A percentile compares a stretch with the other conserved stretches of the same genome.
phyloP scores from a whole-genome alignment of 78 protist species.

The Tieghemostelium lacteum region DNA sequence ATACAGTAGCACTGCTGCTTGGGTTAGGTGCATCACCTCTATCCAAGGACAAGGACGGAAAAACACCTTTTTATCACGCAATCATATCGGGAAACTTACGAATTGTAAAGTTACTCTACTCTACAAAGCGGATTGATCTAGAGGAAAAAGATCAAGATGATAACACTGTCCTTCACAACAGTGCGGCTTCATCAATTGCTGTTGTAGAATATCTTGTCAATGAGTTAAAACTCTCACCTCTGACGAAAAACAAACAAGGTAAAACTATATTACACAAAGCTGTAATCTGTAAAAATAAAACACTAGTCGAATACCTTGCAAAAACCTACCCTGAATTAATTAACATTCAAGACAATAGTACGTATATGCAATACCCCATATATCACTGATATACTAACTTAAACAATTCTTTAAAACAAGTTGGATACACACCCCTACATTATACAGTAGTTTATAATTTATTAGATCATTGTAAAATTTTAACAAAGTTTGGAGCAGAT shows the following conservation, averaged over 20 bases:
- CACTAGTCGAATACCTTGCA: background rate
- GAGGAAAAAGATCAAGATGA: background rate
- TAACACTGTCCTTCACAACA: conserved; percentile 27
- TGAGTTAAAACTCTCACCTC: background rate
- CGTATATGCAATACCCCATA: background rate
- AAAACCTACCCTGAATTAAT: background rate
- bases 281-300: background rate
- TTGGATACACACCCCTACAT: conserved; percentile 17
- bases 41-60: conserved; percentile 1
- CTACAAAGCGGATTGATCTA: conserved; percentile 3
- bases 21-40: conserved; percentile 19
- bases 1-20: background rate
- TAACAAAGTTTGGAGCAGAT: background rate
- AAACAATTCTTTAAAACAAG: background rate
- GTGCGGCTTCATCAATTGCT: background rate
- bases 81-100: background rate
- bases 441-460: background rate
- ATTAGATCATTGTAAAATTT: background rate
- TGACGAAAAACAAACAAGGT: conserved; percentile 1
- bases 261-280: conserved; percentile 50
- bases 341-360: conserved; percentile 24
- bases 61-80: conserved; percentile 18
- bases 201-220: background rate
- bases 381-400: background rate
- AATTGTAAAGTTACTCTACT: conserved; percentile 4